These are phyloP conservation scores for Phytomonas sp. DNA, from an alignment of 208 protist species.

Conservation along the genomic window DNA sequence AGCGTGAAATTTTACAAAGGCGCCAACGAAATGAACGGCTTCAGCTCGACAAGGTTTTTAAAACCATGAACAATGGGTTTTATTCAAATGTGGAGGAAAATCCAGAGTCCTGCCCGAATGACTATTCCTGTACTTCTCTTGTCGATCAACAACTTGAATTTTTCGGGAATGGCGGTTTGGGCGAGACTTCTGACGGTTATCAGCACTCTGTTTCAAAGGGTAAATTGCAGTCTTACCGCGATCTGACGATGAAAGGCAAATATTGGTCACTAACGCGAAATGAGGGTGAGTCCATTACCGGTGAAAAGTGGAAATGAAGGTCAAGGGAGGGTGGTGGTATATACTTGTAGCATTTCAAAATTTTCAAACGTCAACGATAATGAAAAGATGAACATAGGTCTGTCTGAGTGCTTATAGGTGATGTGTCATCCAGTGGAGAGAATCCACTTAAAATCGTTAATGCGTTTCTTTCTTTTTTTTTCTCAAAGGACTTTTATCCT, in stretches of 20 bases:
- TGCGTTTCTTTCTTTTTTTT: constrained; percentile 12
- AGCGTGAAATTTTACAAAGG: constrained; percentile 23
- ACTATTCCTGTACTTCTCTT: constrained; percentile 24
- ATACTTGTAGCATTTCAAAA: neutral
- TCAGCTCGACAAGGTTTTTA: constrained; percentile 55
- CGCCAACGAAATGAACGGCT: constrained; percentile 24
- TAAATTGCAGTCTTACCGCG: constrained; percentile 65
- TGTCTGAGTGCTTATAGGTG: neutral
- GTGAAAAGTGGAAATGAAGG: constrained; percentile 31
- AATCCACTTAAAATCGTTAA: constrained; percentile 2
- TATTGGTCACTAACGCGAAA: constrained; percentile 65
- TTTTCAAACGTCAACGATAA: constrained; percentile 1
- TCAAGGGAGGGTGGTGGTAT: neutral
- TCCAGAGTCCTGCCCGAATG: neutral
- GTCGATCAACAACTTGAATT: constrained; percentile 80
- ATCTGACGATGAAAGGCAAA: constrained; percentile 81
- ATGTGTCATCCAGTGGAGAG: neutral
- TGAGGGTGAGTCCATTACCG: constrained; percentile 33
- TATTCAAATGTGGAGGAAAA: constrained; percentile 15
- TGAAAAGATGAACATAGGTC: neutral
- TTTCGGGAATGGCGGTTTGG: constrained; percentile 50
- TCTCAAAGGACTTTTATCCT: constrained; percentile 3
- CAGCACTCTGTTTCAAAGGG: constrained; percentile 45
- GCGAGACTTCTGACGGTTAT: constrained; percentile 58
- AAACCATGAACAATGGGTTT: constrained; percentile 63